These are phyloP conservation scores for Cryphonectria japonica DNA, from an alignment of 2,329 filamentous ascomycete species.

Conservation along the genomic window DNA sequence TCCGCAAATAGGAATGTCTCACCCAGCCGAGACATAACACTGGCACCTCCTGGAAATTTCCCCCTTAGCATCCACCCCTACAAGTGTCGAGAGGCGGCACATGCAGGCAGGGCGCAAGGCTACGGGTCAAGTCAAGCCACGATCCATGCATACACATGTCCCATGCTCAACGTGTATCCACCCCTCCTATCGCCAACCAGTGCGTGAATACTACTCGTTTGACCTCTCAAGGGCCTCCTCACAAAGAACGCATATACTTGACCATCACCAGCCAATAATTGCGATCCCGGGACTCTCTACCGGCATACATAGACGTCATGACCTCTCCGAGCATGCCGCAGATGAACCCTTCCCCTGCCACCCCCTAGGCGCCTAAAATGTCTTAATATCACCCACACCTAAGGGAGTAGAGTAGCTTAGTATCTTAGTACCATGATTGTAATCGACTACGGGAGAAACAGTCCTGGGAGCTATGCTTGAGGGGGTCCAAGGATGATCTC, in stretches of 20 bases:
- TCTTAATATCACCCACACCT: not conserved
- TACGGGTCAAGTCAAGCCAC: conserved; percentile 6
- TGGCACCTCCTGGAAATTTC: not conserved
- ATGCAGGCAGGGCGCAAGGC: conserved; percentile 11
- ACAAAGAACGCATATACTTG: not conserved
- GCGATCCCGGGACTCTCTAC: too few species aligned
- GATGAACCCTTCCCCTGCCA: not conserved
- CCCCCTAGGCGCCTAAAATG: not conserved
- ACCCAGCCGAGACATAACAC: not conserved
- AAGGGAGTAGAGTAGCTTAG: not conserved
- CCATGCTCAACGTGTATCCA: not conserved
- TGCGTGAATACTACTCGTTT: not conserved
- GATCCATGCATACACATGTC: not conserved
- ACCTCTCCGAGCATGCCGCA: conserved; percentile 15
- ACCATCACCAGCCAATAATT: not conserved
- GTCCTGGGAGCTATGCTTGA: not conserved
- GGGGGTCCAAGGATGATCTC: conserved; percentile 18
- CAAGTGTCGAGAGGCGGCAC: conserved; percentile 13
- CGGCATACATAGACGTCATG: conserved; percentile 22
- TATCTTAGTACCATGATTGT: not conserved
- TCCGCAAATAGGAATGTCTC: not conserved
- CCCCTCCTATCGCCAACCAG: conserved; percentile 3
- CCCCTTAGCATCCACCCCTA: too few species aligned
- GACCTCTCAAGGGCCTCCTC: not conserved
- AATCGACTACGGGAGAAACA: conserved; percentile 4